These are phyloP conservation scores for Epichloe glyceriae DNA, from an alignment of 2,329 filamentous ascomycete species.

Conservation along the genomic window DNA sequence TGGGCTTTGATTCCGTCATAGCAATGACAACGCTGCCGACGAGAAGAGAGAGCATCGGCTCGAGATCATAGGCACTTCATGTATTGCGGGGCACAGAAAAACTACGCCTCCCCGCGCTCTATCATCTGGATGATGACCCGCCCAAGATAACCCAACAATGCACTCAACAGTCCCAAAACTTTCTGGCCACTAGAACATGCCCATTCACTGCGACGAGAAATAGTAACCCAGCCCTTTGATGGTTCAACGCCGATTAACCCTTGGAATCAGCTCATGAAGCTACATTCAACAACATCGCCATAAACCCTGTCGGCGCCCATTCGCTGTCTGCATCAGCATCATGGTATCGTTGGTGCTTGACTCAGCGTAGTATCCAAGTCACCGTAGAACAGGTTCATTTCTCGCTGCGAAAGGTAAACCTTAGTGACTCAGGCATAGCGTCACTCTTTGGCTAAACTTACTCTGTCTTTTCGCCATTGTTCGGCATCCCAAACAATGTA, in stretches of 20 bases:
- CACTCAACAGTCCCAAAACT: constrained; percentile 14
- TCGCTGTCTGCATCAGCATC: constrained; percentile 4
- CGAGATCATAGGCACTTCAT: not conserved
- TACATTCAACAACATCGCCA: constrained; percentile 7
- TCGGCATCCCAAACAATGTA: constrained; percentile 53
- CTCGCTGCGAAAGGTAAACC: constrained; percentile 33
- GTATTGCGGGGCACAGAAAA: not conserved
- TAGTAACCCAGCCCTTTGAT: constrained; percentile 15
- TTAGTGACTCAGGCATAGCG: constrained; percentile 3
- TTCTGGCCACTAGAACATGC: constrained; percentile 16
- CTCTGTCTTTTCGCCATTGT: constrained; percentile 50
- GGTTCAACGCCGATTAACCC: constrained; percentile 19
- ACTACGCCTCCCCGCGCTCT: constrained; percentile 5
- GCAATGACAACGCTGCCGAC: no score
- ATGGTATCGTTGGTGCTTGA: constrained; percentile 19
- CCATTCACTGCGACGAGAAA: constrained; percentile 16
- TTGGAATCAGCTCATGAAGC: constrained; percentile 10
- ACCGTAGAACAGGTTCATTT: constrained; percentile 47
- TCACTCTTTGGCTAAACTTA: constrained; percentile 33
- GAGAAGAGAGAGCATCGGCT: not conserved
- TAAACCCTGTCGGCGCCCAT: not conserved
- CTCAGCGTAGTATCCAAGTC: constrained; percentile 41
- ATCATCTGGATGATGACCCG: constrained; percentile 6
- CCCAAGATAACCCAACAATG: constrained; percentile 15
- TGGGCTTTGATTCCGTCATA: no score